These are phyloP conservation scores for Coelastrella sp. DNA, from an alignment of 139 green algal genomes.

Conservation along the genomic window DNA sequence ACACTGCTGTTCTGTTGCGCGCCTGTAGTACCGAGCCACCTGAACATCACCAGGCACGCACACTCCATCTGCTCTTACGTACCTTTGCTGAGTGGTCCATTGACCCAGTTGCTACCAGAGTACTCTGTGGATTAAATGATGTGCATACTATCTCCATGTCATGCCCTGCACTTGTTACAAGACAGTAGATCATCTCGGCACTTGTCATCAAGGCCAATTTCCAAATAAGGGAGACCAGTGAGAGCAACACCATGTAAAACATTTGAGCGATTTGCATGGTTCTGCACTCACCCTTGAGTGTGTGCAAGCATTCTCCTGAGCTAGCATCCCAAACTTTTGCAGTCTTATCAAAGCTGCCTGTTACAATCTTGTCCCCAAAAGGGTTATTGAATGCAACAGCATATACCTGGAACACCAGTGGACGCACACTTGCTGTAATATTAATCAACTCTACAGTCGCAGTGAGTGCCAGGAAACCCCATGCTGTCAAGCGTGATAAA, in stretches of 20 bases:
- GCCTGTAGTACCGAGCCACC: no score
- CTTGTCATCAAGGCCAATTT: no score
- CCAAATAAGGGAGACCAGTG: no score
- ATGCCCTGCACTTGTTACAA: constrained; percentile 61
- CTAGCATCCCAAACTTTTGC: constrained; percentile 76
- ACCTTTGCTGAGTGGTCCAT: constrained; percentile 87
- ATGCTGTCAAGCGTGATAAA: no score
- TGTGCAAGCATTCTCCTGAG: constrained; percentile 76
- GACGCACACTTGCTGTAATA: no score
- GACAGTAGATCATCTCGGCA: background rate
- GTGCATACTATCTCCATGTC: constrained; percentile 83
- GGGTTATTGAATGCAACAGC: constrained; percentile 88
- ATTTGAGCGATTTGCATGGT: no score
- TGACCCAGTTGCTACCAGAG: constrained; percentile 75
- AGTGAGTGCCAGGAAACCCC: no score
- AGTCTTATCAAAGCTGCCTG: constrained; percentile 82
- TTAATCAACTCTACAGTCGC: no score
- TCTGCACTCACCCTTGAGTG: constrained; percentile 61
- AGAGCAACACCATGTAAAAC: no score
- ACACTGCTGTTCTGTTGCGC: no score
- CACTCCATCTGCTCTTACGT: background rate
- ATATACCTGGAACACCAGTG: constrained; percentile 67
- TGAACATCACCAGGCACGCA: no score
- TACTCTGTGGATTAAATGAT: constrained; percentile 79
- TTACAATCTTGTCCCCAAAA: constrained; percentile 82